Percentiles rank a stretch among this genome's conserved stretches.
phyloP scores from a whole-genome alignment of 495 filamentous ascomycete species.

The Podospora conica region DNA sequence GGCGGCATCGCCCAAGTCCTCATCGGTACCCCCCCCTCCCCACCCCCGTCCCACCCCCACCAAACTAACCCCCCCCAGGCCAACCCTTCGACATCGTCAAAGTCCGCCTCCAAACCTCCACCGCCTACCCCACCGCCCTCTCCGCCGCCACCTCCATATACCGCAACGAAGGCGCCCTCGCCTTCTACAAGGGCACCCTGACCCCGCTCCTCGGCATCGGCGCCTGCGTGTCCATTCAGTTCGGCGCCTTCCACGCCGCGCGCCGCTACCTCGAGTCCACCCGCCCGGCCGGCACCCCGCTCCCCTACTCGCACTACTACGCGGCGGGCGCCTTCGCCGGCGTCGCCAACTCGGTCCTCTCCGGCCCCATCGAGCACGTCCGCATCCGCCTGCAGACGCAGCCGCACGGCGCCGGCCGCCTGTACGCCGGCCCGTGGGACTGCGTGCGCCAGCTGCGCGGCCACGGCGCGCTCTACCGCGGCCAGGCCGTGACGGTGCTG shows the following conservation, averaged over 20 bases:
- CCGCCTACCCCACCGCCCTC: constrained; percentile 70
- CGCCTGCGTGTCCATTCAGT: constrained; percentile 95
- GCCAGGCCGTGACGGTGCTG: constrained; percentile 74
- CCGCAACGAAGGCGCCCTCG: constrained; percentile 76
- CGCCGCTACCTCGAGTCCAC: constrained; percentile 69
- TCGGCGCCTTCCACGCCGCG: constrained; percentile 92
- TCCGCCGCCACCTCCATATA: constrained; percentile 78
- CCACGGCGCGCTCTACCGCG: constrained; percentile 74
- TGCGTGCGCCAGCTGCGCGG: constrained; percentile 79
- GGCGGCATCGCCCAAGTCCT: constrained; percentile 93
- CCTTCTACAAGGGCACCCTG: constrained; percentile 97
- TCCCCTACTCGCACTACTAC: constrained; percentile 83
- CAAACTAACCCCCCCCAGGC: constrained; percentile 46
- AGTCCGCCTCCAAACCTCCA: constrained; percentile 88
- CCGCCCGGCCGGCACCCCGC: constrained; percentile 20
- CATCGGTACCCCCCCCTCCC: constrained; percentile 54
- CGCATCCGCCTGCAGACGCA: constrained; percentile 97
- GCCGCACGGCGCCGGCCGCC: constrained; percentile 68
- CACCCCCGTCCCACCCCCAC: not conserved
- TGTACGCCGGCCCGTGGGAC: constrained; percentile 83
- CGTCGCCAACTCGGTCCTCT: constrained; percentile 81
- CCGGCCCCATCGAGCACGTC: constrained; percentile 92
- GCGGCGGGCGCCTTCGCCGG: constrained; percentile 86
- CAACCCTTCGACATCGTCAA: constrained; percentile 99
- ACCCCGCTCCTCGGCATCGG: constrained; percentile 96